Evolutionary conservation across 331 rosid species (phyloP).

Genomic region (Phaseolus coccineus): DNA sequence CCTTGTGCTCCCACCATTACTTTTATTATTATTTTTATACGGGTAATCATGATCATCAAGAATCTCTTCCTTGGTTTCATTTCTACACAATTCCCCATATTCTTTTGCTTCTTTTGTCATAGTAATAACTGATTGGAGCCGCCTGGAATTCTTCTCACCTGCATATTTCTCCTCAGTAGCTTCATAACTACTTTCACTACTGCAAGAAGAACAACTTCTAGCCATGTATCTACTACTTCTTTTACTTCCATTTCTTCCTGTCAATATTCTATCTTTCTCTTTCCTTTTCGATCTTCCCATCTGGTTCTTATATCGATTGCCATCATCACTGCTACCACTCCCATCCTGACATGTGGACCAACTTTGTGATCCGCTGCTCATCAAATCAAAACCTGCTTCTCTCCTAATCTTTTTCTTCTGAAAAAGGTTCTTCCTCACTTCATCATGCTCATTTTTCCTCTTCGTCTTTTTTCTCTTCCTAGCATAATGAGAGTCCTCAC

Average conservation of each 20-base stretch:
- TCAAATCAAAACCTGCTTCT: slow-evolving; percentile 56
- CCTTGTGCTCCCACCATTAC: slow-evolving; percentile 65
- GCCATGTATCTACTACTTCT: slow-evolving; percentile 62
- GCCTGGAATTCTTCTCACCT: slow-evolving; percentile 51
- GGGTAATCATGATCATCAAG: slow-evolving; percentile 73
- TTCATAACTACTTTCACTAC: slow-evolving; percentile 55
- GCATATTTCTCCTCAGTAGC: slow-evolving; percentile 49
- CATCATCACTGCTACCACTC: slow-evolving; percentile 47
- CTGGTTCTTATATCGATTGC: slow-evolving; percentile 48
- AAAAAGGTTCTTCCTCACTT: slow-evolving; percentile 51
- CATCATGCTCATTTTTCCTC: slow-evolving; percentile 53
- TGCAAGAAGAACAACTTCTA: slow-evolving; percentile 58
- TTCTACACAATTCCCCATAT: slow-evolving; percentile 45
- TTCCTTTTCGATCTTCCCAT: slow-evolving; percentile 59
- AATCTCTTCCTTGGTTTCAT: slow-evolving; percentile 69
- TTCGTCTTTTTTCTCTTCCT: slow-evolving; percentile 68
- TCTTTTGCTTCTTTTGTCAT: slow-evolving; percentile 53
- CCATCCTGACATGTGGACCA: slow-evolving; percentile 60
- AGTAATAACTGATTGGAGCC: slow-evolving; percentile 72
- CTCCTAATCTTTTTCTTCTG: slow-evolving; percentile 67
- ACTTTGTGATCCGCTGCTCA: slow-evolving; percentile 56
- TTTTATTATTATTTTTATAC: slow-evolving; percentile 66
- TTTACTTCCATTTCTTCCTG: slow-evolving; percentile 51
- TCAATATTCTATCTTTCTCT: slow-evolving; percentile 46
- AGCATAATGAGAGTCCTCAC: slow-evolving; percentile 52